Evolutionary conservation across 2,329 filamentous ascomycete genomes (phyloP), one percentile per base, ranked within the genome.

Genomic region (Pyrenophora teres): DNA sequence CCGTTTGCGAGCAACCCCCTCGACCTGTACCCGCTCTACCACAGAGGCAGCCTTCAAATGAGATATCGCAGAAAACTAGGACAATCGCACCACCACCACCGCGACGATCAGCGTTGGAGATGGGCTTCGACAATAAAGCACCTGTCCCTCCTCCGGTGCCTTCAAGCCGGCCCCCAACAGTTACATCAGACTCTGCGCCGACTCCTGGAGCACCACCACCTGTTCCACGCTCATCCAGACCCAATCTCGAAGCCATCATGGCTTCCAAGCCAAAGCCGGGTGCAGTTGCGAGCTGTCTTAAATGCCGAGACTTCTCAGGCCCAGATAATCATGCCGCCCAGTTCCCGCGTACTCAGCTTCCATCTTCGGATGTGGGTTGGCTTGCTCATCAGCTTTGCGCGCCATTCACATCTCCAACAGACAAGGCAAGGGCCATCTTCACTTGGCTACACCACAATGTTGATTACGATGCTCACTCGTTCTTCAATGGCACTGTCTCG

Each of bases 401-500:
- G 3, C 88, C 89, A 0, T 97, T 97, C 68, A 76, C 85, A 0
- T 96, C 90, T 0, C 77, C 79, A 1, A 96, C 93, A 0, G 93
- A 97, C 73, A 97, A 97, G 76, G 93, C 94, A 2, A 83, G 94
- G 23, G 91, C 86, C 2, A 90, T 99, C 53, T 97, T 97, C 70
- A 90, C 89, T 1, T 99, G 94, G 94, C 85, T 92, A 35, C 93
- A 97, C 74, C 87, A 97, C 74, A 97, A 97, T 64, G 87, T 99
- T 51, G 81, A 81, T 40, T 99, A 97, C 71, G 90, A 97, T 69
- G 85, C 86, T 0, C 81, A 84, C 21, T 83, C 87, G 19, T 96
- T 97, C 77, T 95, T 95, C 68, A 83, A 81, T 50, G 83, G 86
- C 31, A 85, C 79, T 40, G 78, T 96, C 27, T 81, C 85, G 56